Evolutionary conservation across 225 moss, liverwort and hornwort species (phyloP), one percentile per base, ranked within the genome.

Genomic region (Physcomitrium patens): DNA sequence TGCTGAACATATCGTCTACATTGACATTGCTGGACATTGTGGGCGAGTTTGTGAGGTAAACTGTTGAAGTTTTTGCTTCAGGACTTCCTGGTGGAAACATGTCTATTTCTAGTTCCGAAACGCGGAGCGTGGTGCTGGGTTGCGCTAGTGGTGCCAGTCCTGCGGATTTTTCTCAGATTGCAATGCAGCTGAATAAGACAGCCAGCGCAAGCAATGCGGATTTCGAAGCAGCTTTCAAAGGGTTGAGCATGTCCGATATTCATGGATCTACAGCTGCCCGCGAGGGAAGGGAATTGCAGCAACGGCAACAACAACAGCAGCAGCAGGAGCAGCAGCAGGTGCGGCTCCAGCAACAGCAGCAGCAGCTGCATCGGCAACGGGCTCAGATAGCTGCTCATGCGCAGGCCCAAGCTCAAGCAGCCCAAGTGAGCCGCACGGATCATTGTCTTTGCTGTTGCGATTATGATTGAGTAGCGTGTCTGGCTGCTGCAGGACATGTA

Each of bases 151-250:
- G 48, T 10, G 14, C 14, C 31, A 2, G 31, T 5, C 3, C 31
- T 5, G 31, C 31, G 3, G 85, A 88, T 50, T 80, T 88, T 6
- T 76, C 76, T 16, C 80, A 82, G 5, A 5, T 31, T 16, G 82
- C 78, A 1, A 76, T 83, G n/a, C 82, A 88, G 60, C 73, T 80
- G 78, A 94, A 82, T 60, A 91, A 92, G 77, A 79, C 96, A 0
- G 80, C 77, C 0, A 94, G 89, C 44, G 93, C 93, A 9, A 87
- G 69, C 22, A 89, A 93, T 55, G 94, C 86, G 46, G 95, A 99
- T 6, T 85, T 99, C 16, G 93, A 87, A 20, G 87, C 89, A 15
- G 88, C 88, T 1, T 79, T 99, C 60, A 91, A 95, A 74, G 85
- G 90, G 19, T 68, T 99, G 68, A 93, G 85, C 31, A 79, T 95